Conservation (phyloP, 345 rosid species). For the Brassica cretica region DNA sequence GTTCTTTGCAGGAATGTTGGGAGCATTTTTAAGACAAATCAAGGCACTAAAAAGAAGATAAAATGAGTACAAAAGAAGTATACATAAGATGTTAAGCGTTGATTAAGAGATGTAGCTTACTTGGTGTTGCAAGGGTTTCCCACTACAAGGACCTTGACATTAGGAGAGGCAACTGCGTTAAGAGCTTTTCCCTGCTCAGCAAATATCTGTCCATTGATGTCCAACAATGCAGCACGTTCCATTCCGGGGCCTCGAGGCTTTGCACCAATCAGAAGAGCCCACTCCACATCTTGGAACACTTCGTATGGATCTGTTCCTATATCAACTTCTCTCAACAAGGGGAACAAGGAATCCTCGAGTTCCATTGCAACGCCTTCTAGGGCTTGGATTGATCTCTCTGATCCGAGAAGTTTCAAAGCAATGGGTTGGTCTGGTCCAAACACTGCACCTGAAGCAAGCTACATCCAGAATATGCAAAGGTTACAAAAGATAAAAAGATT, state of each 20-base stretch:
- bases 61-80: not conserved
- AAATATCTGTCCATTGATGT: slow-evolving; percentile 87
- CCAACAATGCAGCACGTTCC: slow-evolving; percentile 91
- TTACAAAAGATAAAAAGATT: slow-evolving; percentile 18
- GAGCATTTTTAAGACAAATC: slow-evolving; percentile 96
- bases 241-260: slow-evolving; percentile 99
- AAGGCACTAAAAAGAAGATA: slow-evolving; percentile 59
- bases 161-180: slow-evolving; percentile 80
- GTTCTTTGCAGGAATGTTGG: slow-evolving; percentile 90
- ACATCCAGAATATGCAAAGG: slow-evolving; percentile 20
- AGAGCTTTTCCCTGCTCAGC: slow-evolving; percentile 98
- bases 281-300: slow-evolving; percentile 87
- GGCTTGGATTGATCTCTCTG: slow-evolving; percentile 89
- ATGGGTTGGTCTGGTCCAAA: slow-evolving; percentile 92
- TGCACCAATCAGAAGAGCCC: slow-evolving; percentile 98
- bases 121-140: slow-evolving; percentile 99
- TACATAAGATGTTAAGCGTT: not conserved
- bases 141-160: slow-evolving; percentile 91
- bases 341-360: slow-evolving; percentile 93
- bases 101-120: slow-evolving; percentile 46
- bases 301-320: slow-evolving; percentile 84
- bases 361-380: slow-evolving; percentile 99
- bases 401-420: slow-evolving; percentile 87
- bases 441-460: slow-evolving; percentile 96
- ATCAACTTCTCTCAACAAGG: slow-evolving; percentile 86